Evolutionary conservation across 768 basidiomycete species (phyloP).

Genomic region (Hypholoma fasciculare): DNA sequence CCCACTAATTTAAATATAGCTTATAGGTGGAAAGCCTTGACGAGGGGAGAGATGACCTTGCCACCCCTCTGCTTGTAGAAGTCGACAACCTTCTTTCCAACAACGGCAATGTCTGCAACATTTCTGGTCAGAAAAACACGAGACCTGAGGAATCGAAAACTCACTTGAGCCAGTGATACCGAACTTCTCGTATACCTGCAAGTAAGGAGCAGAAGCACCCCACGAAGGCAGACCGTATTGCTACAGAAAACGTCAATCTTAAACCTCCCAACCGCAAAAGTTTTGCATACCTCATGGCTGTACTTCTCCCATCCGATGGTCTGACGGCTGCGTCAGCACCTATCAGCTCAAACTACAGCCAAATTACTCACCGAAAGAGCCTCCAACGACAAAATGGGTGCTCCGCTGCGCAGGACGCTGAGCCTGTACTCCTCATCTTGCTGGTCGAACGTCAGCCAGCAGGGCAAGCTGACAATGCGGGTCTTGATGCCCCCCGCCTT

Average conservation of each 20-base stretch:
- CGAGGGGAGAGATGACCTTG: constrained; percentile 70
- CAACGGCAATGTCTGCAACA: constrained; percentile 65
- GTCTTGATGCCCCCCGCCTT: constrained; percentile 75
- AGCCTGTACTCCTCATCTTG: constrained; percentile 80
- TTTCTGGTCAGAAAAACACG: constrained; percentile 8
- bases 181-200: constrained; percentile 90
- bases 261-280: not conserved
- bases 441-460: constrained; percentile 85
- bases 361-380: constrained; percentile 52
- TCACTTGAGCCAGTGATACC: constrained; percentile 76
- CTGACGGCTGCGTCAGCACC: constrained; percentile 21
- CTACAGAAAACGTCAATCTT: constrained; percentile 28
- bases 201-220: constrained; percentile 90
- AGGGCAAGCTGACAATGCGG: constrained; percentile 86
- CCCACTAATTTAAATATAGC: constrained; percentile 1
- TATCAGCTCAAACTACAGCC: not conserved
- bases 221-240: constrained; percentile 75
- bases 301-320: constrained; percentile 89
- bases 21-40: constrained; percentile 59
- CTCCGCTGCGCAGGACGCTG: constrained; percentile 84
- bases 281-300: constrained; percentile 66
- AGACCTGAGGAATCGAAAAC: constrained; percentile 22
- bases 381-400: constrained; percentile 88
- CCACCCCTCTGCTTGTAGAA: constrained; percentile 85
- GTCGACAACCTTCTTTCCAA: constrained; percentile 83